These are phyloP conservation scores for Clonostachys rhizophaga DNA, from an alignment of 2,329 filamentous ascomycete species.

Conservation along the genomic window DNA sequence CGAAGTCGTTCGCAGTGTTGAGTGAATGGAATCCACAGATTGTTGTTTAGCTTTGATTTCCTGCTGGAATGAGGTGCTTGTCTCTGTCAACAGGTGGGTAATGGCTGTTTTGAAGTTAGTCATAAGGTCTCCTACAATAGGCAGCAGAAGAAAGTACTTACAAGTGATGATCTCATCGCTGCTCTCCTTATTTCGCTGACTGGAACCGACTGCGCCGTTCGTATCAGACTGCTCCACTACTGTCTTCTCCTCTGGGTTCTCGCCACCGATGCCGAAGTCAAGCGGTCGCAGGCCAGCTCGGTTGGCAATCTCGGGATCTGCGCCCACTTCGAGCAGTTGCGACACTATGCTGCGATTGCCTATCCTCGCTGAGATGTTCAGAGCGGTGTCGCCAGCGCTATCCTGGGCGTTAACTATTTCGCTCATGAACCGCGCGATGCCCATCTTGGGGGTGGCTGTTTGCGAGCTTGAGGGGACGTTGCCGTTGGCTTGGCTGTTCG, in stretches of 20 bases:
- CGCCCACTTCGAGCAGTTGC: constrained; percentile 92
- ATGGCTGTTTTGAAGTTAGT: constrained; percentile 56
- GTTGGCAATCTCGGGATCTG: constrained; percentile 88
- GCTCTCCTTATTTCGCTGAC: constrained; percentile 52
- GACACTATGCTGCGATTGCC: constrained; percentile 93
- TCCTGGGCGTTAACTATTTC: constrained; percentile 97
- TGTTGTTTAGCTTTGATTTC: constrained; percentile 82
- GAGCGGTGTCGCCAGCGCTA: constrained; percentile 87
- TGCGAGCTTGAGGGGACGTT: constrained; percentile 32
- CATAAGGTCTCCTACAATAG: neutral
- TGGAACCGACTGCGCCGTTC: constrained; percentile 14
- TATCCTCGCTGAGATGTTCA: constrained; percentile 90
- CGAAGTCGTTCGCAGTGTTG: constrained; percentile 75
- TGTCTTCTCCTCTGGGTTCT: constrained; percentile 40
- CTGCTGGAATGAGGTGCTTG: constrained; percentile 72
- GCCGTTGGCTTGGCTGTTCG: constrained; percentile 41
- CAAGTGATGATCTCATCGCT: constrained; percentile 76
- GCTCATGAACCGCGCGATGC: constrained; percentile 87
- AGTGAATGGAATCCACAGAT: constrained; percentile 76
- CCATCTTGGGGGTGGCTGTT: constrained; percentile 60
- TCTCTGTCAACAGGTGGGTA: constrained; percentile 74
- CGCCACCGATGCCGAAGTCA: constrained; percentile 89
- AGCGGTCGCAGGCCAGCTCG: constrained; percentile 81
- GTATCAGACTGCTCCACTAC: neutral
- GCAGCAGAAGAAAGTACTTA: constrained; percentile 43